Evolutionary conservation across 495 filamentous ascomycete species (phyloP).

Genomic region (Penicillium samsonianum): DNA sequence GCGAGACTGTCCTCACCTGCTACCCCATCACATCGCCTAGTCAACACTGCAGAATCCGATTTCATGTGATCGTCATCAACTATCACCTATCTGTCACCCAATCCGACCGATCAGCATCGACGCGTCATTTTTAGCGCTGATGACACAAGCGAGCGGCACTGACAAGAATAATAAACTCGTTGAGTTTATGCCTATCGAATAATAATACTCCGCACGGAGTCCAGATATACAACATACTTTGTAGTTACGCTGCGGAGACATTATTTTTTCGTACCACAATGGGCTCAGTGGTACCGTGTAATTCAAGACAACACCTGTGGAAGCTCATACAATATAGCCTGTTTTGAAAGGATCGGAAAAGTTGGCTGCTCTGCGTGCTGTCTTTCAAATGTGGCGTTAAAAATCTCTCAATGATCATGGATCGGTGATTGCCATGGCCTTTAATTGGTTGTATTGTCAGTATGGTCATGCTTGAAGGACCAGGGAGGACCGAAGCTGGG

Average conservation of each 20-base stretch:
- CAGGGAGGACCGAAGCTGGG: not conserved
- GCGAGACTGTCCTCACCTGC: not conserved
- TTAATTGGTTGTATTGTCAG: not conserved
- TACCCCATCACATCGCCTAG: not conserved
- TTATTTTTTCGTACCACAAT: not conserved
- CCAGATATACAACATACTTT: not conserved
- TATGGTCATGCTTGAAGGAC: not conserved
- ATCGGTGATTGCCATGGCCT: not conserved
- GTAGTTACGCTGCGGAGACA: not conserved
- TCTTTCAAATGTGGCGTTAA: not conserved
- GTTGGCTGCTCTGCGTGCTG: not conserved
- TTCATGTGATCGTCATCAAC: conserved; percentile 4
- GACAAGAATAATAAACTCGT: not conserved
- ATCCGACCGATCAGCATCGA: conserved; percentile 9
- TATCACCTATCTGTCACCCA: conserved; percentile 1
- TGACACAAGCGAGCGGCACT: not conserved
- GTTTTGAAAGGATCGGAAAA: not conserved
- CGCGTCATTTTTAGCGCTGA: conserved; percentile 12
- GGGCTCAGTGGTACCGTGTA: not conserved
- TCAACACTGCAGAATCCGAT: not conserved
- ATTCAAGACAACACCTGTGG: not conserved
- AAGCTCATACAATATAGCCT: not conserved
- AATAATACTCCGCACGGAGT: not conserved
- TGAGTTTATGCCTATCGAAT: not conserved
- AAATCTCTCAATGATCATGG: not conserved